These are phyloP conservation scores for Boletus eberwhitei DNA, from an alignment of 768 basidiomycete genomes.

Conservation along the genomic window DNA sequence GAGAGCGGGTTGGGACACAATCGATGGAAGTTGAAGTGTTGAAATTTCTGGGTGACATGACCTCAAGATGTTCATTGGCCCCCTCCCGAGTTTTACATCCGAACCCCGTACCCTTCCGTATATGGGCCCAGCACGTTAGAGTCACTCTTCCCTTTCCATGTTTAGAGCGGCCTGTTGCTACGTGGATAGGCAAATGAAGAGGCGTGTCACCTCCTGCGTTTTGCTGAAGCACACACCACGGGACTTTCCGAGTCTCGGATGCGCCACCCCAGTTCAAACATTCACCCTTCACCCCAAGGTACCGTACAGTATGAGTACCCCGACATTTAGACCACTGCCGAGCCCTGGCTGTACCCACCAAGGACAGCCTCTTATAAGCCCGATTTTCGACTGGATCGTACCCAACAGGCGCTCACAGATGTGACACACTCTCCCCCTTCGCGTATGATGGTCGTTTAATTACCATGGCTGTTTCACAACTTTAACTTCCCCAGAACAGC, in stretches of 20 bases:
- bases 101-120: neutral
- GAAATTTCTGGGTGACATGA: no score
- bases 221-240: neutral
- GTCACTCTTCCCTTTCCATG: neutral
- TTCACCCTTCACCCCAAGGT: neutral
- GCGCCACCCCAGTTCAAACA: neutral
- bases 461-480: neutral
- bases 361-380: neutral
- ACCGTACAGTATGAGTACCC: neutral
- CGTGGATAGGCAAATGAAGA: neutral
- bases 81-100: neutral
- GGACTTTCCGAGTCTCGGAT: no score
- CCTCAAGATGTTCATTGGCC: no score
- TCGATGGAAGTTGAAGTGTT: neutral
- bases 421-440: neutral
- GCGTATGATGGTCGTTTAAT: neutral
- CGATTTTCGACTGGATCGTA: neutral
- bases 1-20: neutral
- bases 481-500: constrained; percentile 6
- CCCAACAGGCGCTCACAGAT: no score
- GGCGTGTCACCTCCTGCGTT: neutral
- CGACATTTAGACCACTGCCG: neutral
- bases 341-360: neutral
- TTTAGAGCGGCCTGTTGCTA: neutral
- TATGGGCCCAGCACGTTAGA: neutral